A percentile compares a stretch with the other conserved stretches of the same genome.
Conservation (phyloP, 1,284 basidiomycete species). For the Taiwanofungus camphoratus region DNA sequence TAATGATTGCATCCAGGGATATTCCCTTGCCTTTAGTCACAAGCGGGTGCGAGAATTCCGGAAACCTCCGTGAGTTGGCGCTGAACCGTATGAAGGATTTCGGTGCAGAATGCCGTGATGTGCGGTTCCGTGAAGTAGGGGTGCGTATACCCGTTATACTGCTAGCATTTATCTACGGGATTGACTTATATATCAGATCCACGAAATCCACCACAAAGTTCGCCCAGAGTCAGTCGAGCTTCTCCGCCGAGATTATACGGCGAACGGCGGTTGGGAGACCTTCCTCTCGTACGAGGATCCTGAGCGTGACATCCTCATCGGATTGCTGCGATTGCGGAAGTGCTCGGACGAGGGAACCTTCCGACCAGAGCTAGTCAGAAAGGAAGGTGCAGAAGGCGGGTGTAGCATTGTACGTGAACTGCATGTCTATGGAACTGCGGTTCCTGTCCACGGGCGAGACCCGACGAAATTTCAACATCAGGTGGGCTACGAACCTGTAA, state of each 20-base stretch:
- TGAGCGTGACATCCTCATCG: slow-evolving; percentile 93
- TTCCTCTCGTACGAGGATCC: slow-evolving; percentile 99
- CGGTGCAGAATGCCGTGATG: slow-evolving; percentile 95
- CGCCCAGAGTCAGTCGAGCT: slow-evolving; percentile 95
- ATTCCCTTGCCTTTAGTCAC: slow-evolving; percentile 94
- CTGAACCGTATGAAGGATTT: slow-evolving; percentile 99
- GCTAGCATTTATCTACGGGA: slow-evolving; percentile 9
- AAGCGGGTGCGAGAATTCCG: slow-evolving; percentile 96
- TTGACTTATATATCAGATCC: slow-evolving; percentile 51
- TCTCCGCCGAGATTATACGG: slow-evolving; percentile 93
- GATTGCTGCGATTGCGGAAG: slow-evolving; percentile 87
- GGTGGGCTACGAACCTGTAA: slow-evolving; percentile 32
- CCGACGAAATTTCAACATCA: slow-evolving; percentile 99
- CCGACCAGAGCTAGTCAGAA: slow-evolving; percentile 82
- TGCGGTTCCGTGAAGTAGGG: slow-evolving; percentile 97
- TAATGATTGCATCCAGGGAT: slow-evolving; percentile 50
- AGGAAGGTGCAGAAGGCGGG: slow-evolving; percentile 65
- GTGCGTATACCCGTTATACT: slow-evolving; percentile 44
- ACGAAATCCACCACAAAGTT: slow-evolving; percentile 98
- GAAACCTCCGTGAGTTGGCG: slow-evolving; percentile 94
- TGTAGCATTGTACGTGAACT: slow-evolving; percentile 95
- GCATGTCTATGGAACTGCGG: slow-evolving; percentile 99
- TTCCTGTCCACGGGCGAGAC: slow-evolving; percentile 94
- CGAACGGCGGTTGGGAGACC: slow-evolving; percentile 99
- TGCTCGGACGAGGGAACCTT: slow-evolving; percentile 97